Conservation (phyloP, 2,329 filamentous ascomycete species). For the Pseudogymnoascus sp. region DNA sequence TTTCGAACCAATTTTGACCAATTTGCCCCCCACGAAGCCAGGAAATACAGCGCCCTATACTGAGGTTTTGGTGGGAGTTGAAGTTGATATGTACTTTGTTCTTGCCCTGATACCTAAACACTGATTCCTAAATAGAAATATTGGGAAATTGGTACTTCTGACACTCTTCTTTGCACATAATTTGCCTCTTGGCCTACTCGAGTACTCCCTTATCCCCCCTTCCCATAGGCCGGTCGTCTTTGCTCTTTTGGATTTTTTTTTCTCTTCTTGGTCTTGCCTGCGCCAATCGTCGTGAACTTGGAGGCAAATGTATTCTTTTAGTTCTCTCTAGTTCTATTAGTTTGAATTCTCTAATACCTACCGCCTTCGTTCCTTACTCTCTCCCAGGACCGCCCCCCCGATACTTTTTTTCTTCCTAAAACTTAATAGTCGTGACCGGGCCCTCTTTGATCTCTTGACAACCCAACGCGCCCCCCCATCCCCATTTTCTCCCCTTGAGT, state of each 20-base stretch:
- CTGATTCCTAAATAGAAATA: not conserved
- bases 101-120: not conserved
- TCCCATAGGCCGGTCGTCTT: not conserved
- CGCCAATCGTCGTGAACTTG: not conserved
- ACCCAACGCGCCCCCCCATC: constrained; percentile 6
- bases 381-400: not conserved
- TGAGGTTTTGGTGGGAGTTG: not conserved
- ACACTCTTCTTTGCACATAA: not conserved
- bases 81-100: not conserved
- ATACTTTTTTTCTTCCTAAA: not conserved
- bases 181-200: constrained; percentile 8
- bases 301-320: not conserved
- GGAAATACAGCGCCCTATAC: not conserved
- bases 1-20: not conserved
- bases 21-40: not conserved
- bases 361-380: not conserved
- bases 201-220: constrained; percentile 1
- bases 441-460: constrained; percentile 8
- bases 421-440: constrained; percentile 7
- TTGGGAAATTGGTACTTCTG: not conserved
- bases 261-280: constrained; percentile 1
- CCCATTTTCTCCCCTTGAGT: constrained; percentile 7
- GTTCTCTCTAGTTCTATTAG: constrained; percentile 5
- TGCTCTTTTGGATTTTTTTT: not conserved
- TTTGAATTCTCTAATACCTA: not conserved